Conservation (phyloP, 1,139 yeast species). For the Zygosaccharomyces sapae region DNA sequence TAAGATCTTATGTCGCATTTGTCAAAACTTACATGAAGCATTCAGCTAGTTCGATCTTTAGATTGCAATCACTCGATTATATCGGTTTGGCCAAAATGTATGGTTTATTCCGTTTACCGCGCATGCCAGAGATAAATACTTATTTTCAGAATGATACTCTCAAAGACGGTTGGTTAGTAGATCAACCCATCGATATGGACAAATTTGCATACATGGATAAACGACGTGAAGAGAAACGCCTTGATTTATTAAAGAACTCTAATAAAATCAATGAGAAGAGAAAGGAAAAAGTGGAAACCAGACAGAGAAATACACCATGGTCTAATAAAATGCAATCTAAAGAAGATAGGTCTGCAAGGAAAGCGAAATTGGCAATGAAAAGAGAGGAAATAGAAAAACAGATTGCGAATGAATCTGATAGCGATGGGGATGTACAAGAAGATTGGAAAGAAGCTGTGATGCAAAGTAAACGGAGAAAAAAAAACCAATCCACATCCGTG, state of each 20-base stretch:
- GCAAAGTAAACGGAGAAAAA: conserved; percentile 56
- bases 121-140: conserved; percentile 82
- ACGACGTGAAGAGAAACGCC: conserved; percentile 59
- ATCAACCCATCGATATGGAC: conserved; percentile 57
- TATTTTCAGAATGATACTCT: conserved; percentile 41
- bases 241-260: conserved; percentile 52
- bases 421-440: conserved; percentile 52
- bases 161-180: conserved; percentile 68
- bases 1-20: conserved; percentile 79
- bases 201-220: conserved; percentile 59
- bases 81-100: conserved; percentile 68
- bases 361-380: conserved; percentile 58
- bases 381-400: conserved; percentile 60
- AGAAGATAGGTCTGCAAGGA: conserved; percentile 59
- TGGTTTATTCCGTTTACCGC: conserved; percentile 79
- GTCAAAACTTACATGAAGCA: conserved; percentile 83
- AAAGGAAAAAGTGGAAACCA: conserved; percentile 46
- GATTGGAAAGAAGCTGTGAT: conserved; percentile 90
- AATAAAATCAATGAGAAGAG: conserved; percentile 42
- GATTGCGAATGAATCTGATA: conserved; percentile 43
- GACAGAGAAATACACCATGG: conserved; percentile 72
- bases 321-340: conserved; percentile 63
- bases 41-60: conserved; percentile 83
- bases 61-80: conserved; percentile 68
- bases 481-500: conserved; percentile 23